Evolutionary conservation across 139 green algal genomes (phyloP).

Genomic region (Edaphochlamys debaryana): DNA sequence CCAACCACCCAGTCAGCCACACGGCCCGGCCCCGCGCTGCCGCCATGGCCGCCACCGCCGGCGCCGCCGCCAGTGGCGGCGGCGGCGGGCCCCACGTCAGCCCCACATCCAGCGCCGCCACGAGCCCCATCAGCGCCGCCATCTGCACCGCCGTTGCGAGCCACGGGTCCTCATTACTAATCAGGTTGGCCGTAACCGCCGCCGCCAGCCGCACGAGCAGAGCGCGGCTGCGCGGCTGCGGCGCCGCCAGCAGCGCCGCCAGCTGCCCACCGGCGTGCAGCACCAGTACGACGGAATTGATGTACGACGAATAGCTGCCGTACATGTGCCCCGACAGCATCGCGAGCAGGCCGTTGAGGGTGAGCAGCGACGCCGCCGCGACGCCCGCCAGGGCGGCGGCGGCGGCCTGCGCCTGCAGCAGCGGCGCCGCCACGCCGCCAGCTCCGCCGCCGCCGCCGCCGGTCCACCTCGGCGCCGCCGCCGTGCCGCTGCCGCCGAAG

Average conservation of each 20-base stretch:
- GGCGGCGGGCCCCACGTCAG: background rate
- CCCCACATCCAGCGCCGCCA: background rate
- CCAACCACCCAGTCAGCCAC: background rate
- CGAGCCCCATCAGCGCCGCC: background rate
- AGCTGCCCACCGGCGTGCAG: background rate
- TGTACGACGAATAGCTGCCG: background rate
- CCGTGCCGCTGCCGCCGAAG: background rate
- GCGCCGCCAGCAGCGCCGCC: background rate
- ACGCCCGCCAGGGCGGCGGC: background rate
- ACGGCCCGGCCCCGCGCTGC: background rate
- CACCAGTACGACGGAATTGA: background rate
- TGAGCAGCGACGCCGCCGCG: background rate
- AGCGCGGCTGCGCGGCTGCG: background rate
- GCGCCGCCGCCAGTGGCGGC: background rate
- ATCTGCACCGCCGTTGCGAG: background rate
- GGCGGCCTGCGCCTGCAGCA: background rate
- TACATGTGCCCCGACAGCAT: slow-evolving; percentile 7
- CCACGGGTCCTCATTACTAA: slow-evolving; percentile 20
- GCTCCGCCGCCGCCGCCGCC: background rate
- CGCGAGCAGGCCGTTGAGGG: slow-evolving; percentile 29
- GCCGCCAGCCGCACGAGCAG: slow-evolving; percentile 2
- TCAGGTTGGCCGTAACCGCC: slow-evolving; percentile 1
- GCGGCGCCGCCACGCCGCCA: background rate
- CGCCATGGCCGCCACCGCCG: background rate
- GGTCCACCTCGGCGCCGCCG: background rate